phyloP scores from a whole-genome alignment of 2,329 filamentous ascomycete species.

The Gnomoniopsis smithogilvyi region DNA sequence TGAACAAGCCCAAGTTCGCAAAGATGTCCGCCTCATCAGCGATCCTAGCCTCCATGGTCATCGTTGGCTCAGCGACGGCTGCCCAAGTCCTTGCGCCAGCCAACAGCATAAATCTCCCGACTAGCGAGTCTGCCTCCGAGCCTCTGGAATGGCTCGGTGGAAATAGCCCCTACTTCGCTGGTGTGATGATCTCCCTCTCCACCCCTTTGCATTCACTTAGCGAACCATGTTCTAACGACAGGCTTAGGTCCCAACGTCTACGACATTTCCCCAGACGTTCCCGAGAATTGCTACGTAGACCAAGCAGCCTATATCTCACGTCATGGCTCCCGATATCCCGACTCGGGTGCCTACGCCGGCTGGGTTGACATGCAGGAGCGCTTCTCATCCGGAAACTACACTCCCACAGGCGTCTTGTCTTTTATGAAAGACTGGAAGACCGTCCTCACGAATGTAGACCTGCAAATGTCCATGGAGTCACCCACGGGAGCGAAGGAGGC shows the following conservation, averaged over 20 bases:
- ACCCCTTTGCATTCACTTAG: background rate
- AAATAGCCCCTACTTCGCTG: slow-evolving; percentile 51
- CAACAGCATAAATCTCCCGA: slow-evolving; percentile 19
- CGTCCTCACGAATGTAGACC: slow-evolving; percentile 49
- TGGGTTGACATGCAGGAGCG: slow-evolving; percentile 49
- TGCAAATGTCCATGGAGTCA: slow-evolving; percentile 57
- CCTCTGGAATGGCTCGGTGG: slow-evolving; percentile 41
- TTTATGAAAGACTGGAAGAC: slow-evolving; percentile 60
- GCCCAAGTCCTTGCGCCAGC: slow-evolving; percentile 20
- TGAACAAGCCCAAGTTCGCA: background rate
- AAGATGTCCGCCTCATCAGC: slow-evolving; percentile 8
- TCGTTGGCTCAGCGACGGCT: slow-evolving; percentile 14
- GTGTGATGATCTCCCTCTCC: slow-evolving; percentile 26
- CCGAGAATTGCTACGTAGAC: slow-evolving; percentile 55
- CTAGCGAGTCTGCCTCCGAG: slow-evolving; percentile 18
- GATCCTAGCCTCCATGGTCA: slow-evolving; percentile 8
- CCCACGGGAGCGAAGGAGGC: slow-evolving; percentile 62
- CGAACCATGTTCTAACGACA: slow-evolving; percentile 5
- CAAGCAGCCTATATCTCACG: slow-evolving; percentile 57
- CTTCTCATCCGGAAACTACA: slow-evolving; percentile 52
- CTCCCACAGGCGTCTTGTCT: slow-evolving; percentile 46
- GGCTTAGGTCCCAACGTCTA: slow-evolving; percentile 52
- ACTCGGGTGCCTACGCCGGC: slow-evolving; percentile 54
- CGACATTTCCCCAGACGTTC: slow-evolving; percentile 50
- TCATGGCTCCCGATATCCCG: slow-evolving; percentile 63